phyloP scores from a whole-genome alignment of 768 basidiomycete genomes.

The Rhodosporidiobolus sp. region DNA sequence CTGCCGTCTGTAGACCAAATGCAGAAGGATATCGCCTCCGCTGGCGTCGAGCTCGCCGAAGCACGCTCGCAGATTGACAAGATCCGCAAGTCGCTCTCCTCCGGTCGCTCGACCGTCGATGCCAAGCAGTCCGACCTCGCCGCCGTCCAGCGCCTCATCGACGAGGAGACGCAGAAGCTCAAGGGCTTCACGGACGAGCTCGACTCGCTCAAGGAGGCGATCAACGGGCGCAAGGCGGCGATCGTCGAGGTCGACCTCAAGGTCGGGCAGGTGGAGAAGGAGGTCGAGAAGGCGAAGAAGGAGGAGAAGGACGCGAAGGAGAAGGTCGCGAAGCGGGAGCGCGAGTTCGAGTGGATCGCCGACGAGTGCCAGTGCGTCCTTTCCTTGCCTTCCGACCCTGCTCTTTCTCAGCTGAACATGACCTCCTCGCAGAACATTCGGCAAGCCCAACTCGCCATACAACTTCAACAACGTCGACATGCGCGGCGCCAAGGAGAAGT shows the following conservation, averaged over 20 bases:
- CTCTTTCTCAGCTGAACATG: neutral
- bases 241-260: conserved; percentile 65
- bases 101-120: conserved; percentile 54
- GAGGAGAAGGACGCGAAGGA: conserved; percentile 62
- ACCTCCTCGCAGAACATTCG: conserved; percentile 67
- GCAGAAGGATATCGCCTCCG: conserved; percentile 65
- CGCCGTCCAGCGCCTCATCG: conserved; percentile 66
- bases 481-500: conserved; percentile 59
- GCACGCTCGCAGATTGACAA: conserved; percentile 56
- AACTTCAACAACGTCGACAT: conserved; percentile 72
- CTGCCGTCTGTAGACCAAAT: conserved; percentile 67
- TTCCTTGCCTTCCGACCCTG: neutral
- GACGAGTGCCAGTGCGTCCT: conserved; percentile 76
- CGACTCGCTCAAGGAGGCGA: conserved; percentile 71
- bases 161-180: conserved; percentile 81
- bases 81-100: conserved; percentile 63
- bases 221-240: conserved; percentile 74
- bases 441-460: conserved; percentile 72
- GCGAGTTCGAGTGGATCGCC: conserved; percentile 78
- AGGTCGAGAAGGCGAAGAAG: conserved; percentile 61
- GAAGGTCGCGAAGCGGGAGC: conserved; percentile 65
- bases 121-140: conserved; percentile 52
- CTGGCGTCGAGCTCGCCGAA: conserved; percentile 54
- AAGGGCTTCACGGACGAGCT: conserved; percentile 85
- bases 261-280: conserved; percentile 67